These are phyloP conservation scores for Globisporangium camurandrum DNA, from an alignment of 352 stramenopile genomes.

Conservation along the genomic window DNA sequence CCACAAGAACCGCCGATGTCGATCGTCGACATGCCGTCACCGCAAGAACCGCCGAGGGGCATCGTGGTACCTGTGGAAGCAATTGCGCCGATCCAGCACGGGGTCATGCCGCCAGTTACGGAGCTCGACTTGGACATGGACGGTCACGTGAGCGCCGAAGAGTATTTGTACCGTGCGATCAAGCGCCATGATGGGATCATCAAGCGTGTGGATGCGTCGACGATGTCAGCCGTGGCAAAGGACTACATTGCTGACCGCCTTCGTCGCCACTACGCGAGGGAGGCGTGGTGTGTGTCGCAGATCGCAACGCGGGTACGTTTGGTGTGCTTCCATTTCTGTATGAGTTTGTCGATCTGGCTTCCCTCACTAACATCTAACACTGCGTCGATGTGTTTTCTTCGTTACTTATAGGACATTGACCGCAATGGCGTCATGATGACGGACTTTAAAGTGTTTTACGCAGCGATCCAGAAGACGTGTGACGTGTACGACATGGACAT, in stretches of 20 bases:
- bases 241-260: slow-evolving; percentile 10
- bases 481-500: slow-evolving; percentile 7
- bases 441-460: slow-evolving; percentile 13
- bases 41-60: background rate
- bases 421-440: background rate
- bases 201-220: slow-evolving; percentile 2
- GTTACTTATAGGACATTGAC: slow-evolving; percentile 7
- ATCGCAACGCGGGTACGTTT: slow-evolving; percentile 6
- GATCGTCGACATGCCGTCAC: background rate
- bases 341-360: no score
- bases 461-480: slow-evolving; percentile 14
- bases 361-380: background rate
- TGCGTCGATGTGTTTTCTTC: background rate
- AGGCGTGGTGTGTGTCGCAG: slow-evolving; percentile 9
- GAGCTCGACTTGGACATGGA: slow-evolving; percentile 9
- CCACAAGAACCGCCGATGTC: background rate
- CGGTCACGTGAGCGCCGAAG: slow-evolving; percentile 7
- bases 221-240: slow-evolving; percentile 7
- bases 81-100: background rate
- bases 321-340: background rate
- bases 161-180: slow-evolving; percentile 9
- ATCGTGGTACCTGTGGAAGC: background rate
- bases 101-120: slow-evolving; percentile 4
- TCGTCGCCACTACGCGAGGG: slow-evolving; percentile 6
- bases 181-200: slow-evolving; percentile 1